Base-by-base conservation (phyloP, 345 rosid genomes). In the Bretschneidera sinensis region DNA sequence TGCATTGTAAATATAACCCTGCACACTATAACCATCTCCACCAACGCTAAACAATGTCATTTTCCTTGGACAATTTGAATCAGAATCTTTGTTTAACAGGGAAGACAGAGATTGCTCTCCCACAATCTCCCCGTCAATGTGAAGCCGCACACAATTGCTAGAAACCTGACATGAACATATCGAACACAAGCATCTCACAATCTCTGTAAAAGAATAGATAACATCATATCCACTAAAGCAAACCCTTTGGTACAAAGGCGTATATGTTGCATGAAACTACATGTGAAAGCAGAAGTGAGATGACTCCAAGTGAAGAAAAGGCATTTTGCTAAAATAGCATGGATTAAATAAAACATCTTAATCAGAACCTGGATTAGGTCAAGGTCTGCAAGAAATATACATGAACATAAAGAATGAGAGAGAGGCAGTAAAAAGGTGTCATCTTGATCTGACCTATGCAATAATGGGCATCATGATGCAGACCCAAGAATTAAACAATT, bases 1-100 rank as follows among this genome's bases (percentile, higher is more conserved):
- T 48, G 76, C 80, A 71, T 59, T 43, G 66, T 84, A 78, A 53
- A 87, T 68, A 67, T 81, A 82, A 64, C 92, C 92, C 59, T 72
- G 86, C 58, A 81, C 72, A 63, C 75, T 74, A 68, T 73, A 65
- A 61, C 78, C 73, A 74, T 67, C 78, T 62, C 78, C 82, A 60
- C 58, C 66, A 47, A 69, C 59, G 64, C 81, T 65, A 50, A 78
- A 71, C 20, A 85, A 67, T 61, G 79, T 75, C 57, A 80, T 65
- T 79, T 61, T 85, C 58, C 70, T 70, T 9, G 53, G 55, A 50
- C 50, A 59, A 55, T 75, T 71, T 56, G 68, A 66, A 24, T 50
- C 31, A 7, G 75, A 63, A 55, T 39, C 79, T 73, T 69, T 59
- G 55, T 68, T 67, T 55, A 48, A 53, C 43, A 74, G 61, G 59